A percentile compares a stretch with the other conserved stretches of the same genome.
phyloP scores from a whole-genome alignment of 768 basidiomycete genomes.

The Boletellus emodensis region DNA sequence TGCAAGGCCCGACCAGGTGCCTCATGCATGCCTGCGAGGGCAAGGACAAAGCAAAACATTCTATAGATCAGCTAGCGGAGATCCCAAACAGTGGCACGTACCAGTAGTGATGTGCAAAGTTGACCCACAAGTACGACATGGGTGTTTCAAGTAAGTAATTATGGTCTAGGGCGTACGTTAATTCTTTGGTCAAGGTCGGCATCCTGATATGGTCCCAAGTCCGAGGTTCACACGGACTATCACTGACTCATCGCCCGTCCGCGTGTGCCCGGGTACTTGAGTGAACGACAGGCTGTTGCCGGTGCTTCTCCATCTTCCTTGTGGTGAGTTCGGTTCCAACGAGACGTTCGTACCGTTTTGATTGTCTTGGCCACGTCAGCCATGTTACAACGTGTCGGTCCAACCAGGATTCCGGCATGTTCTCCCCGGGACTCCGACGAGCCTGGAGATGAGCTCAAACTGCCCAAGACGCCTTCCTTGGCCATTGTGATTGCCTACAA shows the following conservation, averaged over 20 bases:
- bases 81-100: too few relatives aligned
- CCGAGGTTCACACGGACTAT: too few relatives aligned
- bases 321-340: neutral
- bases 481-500: conserved; percentile 43
- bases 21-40: conserved; percentile 3
- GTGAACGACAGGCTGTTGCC: too few relatives aligned
- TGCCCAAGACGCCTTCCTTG: conserved; percentile 46
- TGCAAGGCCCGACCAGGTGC: neutral
- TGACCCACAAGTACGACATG: too few relatives aligned
- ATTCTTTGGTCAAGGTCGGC: too few relatives aligned
- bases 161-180: too few relatives aligned
- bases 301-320: neutral
- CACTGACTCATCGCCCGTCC: too few relatives aligned
- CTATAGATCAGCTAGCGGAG: too few relatives aligned
- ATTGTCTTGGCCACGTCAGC: neutral
- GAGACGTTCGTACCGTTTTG: neutral
- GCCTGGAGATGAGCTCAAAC: conserved; percentile 39
- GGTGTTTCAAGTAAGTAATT: too few relatives aligned
- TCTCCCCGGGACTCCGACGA: conserved; percentile 10
- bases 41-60: neutral
- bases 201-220: too few relatives aligned
- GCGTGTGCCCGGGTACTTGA: neutral
- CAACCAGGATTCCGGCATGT: neutral
- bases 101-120: too few relatives aligned
- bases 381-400: conserved; percentile 5